Base-by-base conservation (phyloP, 2,329 filamentous ascomycete species). In the Trichophyton benhamiae region DNA sequence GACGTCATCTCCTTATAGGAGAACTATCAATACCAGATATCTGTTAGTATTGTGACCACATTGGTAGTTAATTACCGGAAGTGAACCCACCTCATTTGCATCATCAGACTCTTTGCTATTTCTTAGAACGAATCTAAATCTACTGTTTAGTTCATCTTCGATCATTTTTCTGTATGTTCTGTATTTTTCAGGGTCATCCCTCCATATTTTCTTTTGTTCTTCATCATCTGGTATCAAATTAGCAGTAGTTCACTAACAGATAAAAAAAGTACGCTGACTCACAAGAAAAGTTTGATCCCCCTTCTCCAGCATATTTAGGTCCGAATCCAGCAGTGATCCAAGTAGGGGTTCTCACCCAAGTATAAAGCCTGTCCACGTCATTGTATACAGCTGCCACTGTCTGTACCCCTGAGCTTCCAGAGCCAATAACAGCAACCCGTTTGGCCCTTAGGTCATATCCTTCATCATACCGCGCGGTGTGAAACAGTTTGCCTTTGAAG, bases 341-440 rank as follows among this genome's bases (percentile, higher is more conserved):
- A 0, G 86, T 88, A 36, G 77, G 80, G 66, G 81, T 85, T 8
- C 86, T 77, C 0, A 80, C 83, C 65, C 87, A 88, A 70, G 87
- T 83, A 64, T 87, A 83, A 0, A 88, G 74, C 1, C 76, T 80
- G 0, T 65, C 65, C 7, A 71, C 74, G 4, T 74, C 65, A 5
- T 71, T 72, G 59, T 77, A 74, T 48, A 77, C 69, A 0, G 71
- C 72, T 0, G 75, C 74, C 8, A 77, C 67, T 1, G 74, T 71
- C 38, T 86, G 84, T 27, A 86, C 79, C 0, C 83, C 83, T 4
- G 79, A 82, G 3, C 83, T 82, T 58, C 63, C 74, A 38, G 66
- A 68, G 2, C 69, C 70, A 38, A 72, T 71, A 3, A 72, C 65
- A 8, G 65, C 69, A 30, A 72, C 66, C 5, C 53, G 53, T 46